These are phyloP conservation scores for Kernera saxatilis DNA, from an alignment of 345 rosid genomes.

Conservation along the genomic window DNA sequence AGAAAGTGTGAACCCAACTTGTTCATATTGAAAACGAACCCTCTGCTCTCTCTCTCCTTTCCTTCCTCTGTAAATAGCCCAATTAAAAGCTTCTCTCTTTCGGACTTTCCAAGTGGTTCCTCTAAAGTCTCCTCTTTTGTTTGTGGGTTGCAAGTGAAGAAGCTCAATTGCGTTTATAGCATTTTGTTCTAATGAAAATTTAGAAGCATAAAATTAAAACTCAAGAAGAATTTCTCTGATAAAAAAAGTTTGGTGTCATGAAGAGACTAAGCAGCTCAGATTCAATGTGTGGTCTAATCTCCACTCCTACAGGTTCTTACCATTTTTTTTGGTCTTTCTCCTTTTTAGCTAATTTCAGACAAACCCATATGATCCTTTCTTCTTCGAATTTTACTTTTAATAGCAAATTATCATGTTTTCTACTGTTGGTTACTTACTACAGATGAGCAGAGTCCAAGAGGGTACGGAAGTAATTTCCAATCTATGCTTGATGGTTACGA, in stretches of 20 bases:
- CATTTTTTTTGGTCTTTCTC: neutral
- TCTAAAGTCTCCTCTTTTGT: conserved; percentile 1
- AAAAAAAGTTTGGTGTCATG: conserved; percentile 34
- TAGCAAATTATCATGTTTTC: neutral
- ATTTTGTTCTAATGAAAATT: conserved; percentile 9
- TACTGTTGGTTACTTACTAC: neutral
- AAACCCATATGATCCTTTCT: conserved; percentile 3
- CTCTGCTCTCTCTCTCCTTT: neutral
- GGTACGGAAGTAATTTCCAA: conserved; percentile 57
- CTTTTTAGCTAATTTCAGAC: conserved; percentile 17
- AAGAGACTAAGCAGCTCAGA: conserved; percentile 88
- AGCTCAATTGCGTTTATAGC: conserved; percentile 27
- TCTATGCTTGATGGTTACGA: conserved; percentile 78
- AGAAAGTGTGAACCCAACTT: conserved; percentile 38
- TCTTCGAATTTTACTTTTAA: neutral
- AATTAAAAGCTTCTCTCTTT: conserved; percentile 2
- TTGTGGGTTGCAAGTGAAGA: conserved; percentile 36
- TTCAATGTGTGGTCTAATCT: conserved; percentile 76
- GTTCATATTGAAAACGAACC: conserved; percentile 26
- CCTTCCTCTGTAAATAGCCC: neutral
- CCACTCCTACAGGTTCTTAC: conserved; percentile 58
- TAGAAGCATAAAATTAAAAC: neutral
- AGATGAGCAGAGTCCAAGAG: conserved; percentile 72
- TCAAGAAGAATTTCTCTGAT: neutral
- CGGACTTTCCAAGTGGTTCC: neutral